Evolutionary conservation across 495 filamentous ascomycete species (phyloP), one percentile per base, ranked within the genome.

Genomic region (Recurvomyces mirabilis): DNA sequence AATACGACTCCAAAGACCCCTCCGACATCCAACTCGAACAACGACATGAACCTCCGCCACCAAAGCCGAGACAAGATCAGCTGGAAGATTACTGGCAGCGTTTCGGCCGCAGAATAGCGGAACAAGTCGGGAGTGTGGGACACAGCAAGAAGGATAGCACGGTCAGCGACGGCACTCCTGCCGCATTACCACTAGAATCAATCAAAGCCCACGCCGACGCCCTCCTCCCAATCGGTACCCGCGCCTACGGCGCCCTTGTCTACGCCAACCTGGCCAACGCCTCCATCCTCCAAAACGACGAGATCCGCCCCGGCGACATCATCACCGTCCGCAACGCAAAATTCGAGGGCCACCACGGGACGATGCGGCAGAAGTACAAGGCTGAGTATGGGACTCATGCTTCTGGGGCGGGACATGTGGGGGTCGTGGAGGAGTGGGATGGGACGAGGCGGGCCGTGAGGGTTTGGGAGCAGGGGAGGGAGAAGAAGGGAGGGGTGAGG

Each of bases 401-500:
- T n/a, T n/a, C n/a, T n/a, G 91, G 91, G 36, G 87, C 83, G 56
- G 83, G 84, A 3, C 91, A 98, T 62, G 91, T 96, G 1, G 93
- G 74, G 3, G 69, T 98, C n/a, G 88, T 96, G n/a, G 74, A 87
- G 10, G 91, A 98, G 59, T 98, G 91, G 91, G 91, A 98, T 61
- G 91, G 91, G 23, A 94, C 87, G 20, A 94, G 95, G 72, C 95
- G 94, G 75, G 94, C 94, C 72, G 81, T 98, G 26, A 68, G 88
- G 29, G 88, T 79, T 0, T 96, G 84, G 83, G 91, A 98, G 58
- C 91, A 98, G 58, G 91, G 89, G 0, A 68, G 91, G 23, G 91
- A 96, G 65, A 89, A 79, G 59, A 91, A 81, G 66, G 96, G 41
- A 4, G 42, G 95, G 68, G 83, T 93, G 28, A 93, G 88, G 68